Evolutionary conservation across 305 asterid genomes (phyloP).

Genomic region (Solanum hybrid): DNA sequence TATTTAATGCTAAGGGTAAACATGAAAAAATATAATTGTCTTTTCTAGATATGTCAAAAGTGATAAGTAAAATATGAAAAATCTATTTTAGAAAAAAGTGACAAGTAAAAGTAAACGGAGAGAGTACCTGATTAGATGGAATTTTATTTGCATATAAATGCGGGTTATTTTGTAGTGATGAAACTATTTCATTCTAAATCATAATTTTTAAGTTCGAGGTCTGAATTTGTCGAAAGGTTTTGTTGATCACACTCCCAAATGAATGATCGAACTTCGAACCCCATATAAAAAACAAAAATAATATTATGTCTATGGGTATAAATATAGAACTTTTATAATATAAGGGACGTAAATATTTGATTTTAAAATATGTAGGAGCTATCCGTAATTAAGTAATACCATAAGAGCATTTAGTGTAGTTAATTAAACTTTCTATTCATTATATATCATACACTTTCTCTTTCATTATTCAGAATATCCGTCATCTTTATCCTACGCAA

Average conservation of each 20-base stretch:
- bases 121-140: too few relatives aligned
- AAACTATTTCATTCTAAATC: not conserved
- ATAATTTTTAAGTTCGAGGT: too few relatives aligned
- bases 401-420: not conserved
- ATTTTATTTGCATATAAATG: too few relatives aligned
- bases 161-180: accelerated
- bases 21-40: too few relatives aligned
- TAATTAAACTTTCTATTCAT: not conserved
- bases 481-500: not conserved
- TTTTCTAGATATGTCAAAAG: too few relatives aligned
- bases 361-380: not conserved
- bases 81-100: too few relatives aligned
- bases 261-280: not conserved
- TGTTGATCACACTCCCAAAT: not conserved
- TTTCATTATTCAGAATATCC: not conserved
- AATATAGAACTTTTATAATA: too few relatives aligned
- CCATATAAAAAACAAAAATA: not conserved
- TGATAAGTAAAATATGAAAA: too few relatives aligned
- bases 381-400: not conserved
- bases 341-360: not conserved
- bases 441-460: not conserved
- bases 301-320: not conserved
- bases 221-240: not conserved
- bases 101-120: accelerated
- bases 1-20: too few relatives aligned